These are phyloP conservation scores for Tricholoma terreum DNA, from an alignment of 768 basidiomycete species.

Conservation along the genomic window DNA sequence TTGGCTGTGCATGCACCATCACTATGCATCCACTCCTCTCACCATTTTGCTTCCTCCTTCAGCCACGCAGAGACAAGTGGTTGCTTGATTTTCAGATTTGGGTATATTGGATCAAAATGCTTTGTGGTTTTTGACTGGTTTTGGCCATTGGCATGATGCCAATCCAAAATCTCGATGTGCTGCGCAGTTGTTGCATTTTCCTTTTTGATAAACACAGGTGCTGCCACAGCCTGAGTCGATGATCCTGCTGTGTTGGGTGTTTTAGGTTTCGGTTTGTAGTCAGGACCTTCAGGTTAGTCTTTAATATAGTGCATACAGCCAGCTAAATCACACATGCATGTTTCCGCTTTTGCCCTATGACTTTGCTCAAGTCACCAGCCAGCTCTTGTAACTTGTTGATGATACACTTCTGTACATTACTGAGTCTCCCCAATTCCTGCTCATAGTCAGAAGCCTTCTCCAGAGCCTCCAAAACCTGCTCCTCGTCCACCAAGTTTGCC, in stretches of 20 bases:
- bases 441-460: conserved; percentile 58
- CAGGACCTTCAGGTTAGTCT: background rate
- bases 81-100: conserved; percentile 26
- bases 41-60: conserved; percentile 24
- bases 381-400: conserved; percentile 9
- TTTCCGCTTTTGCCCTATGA: conserved; percentile 2
- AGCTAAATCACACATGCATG: too few species aligned
- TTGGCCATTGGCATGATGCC: conserved; percentile 21
- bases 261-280: background rate
- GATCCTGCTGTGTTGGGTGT: background rate
- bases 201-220: conserved; percentile 5
- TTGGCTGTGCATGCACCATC: conserved; percentile 15
- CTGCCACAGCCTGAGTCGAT: too few species aligned
- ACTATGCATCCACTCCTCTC: conserved; percentile 9
- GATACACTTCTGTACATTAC: conserved; percentile 43
- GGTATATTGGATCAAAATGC: conserved; percentile 22
- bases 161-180: conserved; percentile 12
- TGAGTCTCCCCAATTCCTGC: conserved; percentile 68
- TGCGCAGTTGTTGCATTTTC: background rate
- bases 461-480: conserved; percentile 10
- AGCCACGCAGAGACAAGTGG: conserved; percentile 23
- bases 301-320: background rate
- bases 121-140: conserved; percentile 24
- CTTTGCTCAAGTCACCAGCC: conserved; percentile 8
- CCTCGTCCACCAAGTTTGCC: conserved; percentile 13